phyloP scores from a whole-genome alignment of 495 filamentous ascomycete species.

The Sordaria brevicollis region DNA sequence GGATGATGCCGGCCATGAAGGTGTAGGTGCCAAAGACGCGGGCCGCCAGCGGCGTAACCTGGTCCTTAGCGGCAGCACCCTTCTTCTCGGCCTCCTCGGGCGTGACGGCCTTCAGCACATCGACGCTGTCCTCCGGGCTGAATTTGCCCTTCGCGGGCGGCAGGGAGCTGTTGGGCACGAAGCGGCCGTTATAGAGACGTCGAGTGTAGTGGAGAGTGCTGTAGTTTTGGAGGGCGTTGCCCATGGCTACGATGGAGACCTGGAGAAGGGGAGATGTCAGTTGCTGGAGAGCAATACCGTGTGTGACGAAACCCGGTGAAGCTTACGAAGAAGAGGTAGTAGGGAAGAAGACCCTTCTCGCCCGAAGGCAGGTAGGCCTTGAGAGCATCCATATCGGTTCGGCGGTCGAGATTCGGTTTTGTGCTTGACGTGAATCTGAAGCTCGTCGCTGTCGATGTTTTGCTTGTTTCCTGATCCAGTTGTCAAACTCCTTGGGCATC shows the following conservation, averaged over 20 bases:
- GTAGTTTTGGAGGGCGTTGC: conserved; percentile 77
- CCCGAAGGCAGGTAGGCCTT: conserved; percentile 27
- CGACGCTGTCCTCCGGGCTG: conserved; percentile 35
- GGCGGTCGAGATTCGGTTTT: neutral
- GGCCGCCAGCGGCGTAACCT: conserved; percentile 61
- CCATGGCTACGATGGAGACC: conserved; percentile 67
- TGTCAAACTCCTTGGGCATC: too few relatives aligned
- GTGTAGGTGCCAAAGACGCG: conserved; percentile 93
- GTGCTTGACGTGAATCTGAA: too few relatives aligned
- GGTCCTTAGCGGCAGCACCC: conserved; percentile 24
- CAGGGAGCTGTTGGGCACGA: conserved; percentile 32
- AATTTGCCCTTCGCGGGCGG: conserved; percentile 19
- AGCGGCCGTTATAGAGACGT: conserved; percentile 59
- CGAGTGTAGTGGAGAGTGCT: conserved; percentile 59
- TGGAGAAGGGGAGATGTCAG: conserved; percentile 18
- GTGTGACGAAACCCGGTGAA: neutral
- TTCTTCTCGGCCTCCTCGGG: conserved; percentile 35
- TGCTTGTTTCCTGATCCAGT: neutral
- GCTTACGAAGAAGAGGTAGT: conserved; percentile 39
- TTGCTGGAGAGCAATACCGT: too few relatives aligned
- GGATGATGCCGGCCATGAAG: conserved; percentile 60
- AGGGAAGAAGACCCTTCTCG: conserved; percentile 36
- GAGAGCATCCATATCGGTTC: conserved; percentile 26
- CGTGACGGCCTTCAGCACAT: conserved; percentile 34
- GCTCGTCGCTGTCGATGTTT: neutral